Percentiles rank a stretch among this genome's conserved stretches.
These are phyloP conservation scores for Fusarium praegraminearum DNA, from an alignment of 2,329 filamentous ascomycete genomes.

Conservation along the genomic window DNA sequence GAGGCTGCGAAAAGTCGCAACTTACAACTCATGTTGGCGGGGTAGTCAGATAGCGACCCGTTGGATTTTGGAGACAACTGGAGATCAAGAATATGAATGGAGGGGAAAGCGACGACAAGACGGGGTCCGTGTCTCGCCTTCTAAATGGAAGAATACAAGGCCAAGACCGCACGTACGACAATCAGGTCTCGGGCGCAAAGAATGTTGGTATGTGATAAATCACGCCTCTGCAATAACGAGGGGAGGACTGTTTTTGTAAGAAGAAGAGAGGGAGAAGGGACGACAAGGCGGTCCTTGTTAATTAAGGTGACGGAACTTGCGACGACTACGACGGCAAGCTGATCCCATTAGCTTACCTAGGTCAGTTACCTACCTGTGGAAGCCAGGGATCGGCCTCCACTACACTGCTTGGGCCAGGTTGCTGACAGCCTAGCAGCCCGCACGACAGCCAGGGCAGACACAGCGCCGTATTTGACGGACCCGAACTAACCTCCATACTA, in stretches of 20 bases:
- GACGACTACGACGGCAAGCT: constrained; percentile 21
- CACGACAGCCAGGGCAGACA: constrained; percentile 6
- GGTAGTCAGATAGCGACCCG: constrained; percentile 36
- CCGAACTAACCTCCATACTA: not conserved
- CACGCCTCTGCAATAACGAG: constrained; percentile 29
- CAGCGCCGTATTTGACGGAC: constrained; percentile 16
- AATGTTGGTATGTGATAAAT: constrained; percentile 4
- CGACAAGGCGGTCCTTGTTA: constrained; percentile 36
- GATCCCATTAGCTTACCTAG: constrained; percentile 1
- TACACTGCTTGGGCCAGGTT: not conserved
- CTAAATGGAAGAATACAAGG: not conserved
- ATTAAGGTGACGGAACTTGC: constrained; percentile 34
- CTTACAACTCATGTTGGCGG: constrained; percentile 53
- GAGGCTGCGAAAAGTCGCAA: constrained; percentile 47
- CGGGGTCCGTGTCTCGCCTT: constrained; percentile 1
- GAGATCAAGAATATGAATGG: constrained; percentile 3
- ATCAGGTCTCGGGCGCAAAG: constrained; percentile 24
- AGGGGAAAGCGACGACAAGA: constrained; percentile 22
- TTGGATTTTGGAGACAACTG: constrained; percentile 19
- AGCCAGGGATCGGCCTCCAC: constrained; percentile 14
- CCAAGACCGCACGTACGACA: constrained; percentile 7
- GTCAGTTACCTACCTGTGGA: not conserved
- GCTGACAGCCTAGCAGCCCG: constrained; percentile 26
- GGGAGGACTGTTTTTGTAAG: constrained; percentile 18
- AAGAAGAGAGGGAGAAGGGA: constrained; percentile 21